A percentile compares a stretch with the other conserved stretches of the same genome.
Evolutionary conservation across 257 asterid genomes (phyloP).

Genomic region (Solanum acaule): DNA sequence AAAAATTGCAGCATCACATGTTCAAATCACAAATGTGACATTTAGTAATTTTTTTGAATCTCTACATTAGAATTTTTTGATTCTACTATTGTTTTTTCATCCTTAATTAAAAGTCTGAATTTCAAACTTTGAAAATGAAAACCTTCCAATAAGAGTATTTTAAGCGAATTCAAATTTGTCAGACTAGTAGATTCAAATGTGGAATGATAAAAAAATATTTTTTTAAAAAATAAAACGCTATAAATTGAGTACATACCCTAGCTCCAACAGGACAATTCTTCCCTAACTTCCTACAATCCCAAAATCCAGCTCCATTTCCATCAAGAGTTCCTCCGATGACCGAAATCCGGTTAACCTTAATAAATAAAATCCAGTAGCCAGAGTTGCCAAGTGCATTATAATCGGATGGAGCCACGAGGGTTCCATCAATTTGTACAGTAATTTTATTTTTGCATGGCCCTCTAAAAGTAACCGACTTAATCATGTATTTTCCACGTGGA

Average conservation of each 20-base stretch:
- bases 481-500: conserved; percentile 20
- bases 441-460: conserved; percentile 51
- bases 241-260: conserved; percentile 30
- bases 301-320: conserved; percentile 43
- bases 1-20: neutral
- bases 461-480: conserved; percentile 26
- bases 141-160: neutral
- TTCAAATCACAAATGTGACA: neutral
- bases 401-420: conserved; percentile 44
- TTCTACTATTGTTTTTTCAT: too few species aligned
- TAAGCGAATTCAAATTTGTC: neutral
- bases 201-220: too few species aligned
- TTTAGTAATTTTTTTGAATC: neutral
- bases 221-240: neutral
- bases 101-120: neutral
- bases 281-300: conserved; percentile 44
- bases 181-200: too few species aligned
- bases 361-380: conserved; percentile 49
- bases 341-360: conserved; percentile 28
- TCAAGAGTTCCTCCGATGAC: conserved; percentile 46
- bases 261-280: conserved; percentile 53
- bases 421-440: conserved; percentile 37
- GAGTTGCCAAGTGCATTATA: conserved; percentile 28
- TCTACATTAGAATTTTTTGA: neutral
- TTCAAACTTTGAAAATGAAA: neutral